phyloP scores from a whole-genome alignment of 164 flowering plant genomes.

The Cinnamomum micranthum region DNA sequence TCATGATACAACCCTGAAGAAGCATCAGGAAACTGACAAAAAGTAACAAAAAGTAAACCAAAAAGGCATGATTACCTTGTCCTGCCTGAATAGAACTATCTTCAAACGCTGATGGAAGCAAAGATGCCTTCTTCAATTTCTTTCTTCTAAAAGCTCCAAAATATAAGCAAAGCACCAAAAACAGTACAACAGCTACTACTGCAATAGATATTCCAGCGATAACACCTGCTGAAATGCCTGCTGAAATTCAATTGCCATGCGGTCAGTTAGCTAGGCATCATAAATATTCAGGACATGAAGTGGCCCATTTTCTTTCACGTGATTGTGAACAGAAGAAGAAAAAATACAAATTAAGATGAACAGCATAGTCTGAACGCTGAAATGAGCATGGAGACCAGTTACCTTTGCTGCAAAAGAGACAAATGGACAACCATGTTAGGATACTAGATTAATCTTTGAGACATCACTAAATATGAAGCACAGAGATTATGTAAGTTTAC shows the following conservation, averaged over 20 bases:
- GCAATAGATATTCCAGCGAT: constrained; percentile 63
- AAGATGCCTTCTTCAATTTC: constrained; percentile 30
- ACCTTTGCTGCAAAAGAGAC: constrained; percentile 52
- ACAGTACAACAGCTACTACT: constrained; percentile 29
- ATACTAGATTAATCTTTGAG: neutral
- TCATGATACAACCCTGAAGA: neutral
- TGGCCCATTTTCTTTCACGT: constrained; percentile 6
- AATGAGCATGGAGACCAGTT: constrained; percentile 19
- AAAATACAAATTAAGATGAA: constrained; percentile 2
- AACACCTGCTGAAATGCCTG: constrained; percentile 59
- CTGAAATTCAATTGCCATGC: constrained; percentile 16
- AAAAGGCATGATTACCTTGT: neutral
- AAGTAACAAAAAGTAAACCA: neutral
- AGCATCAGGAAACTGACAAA: neutral
- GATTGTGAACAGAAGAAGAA: neutral
- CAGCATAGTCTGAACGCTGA: neutral
- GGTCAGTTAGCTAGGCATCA: constrained; percentile 2
- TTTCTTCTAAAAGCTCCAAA: constrained; percentile 41
- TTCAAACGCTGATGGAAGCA: constrained; percentile 29
- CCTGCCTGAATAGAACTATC: constrained; percentile 21
- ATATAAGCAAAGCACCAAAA: constrained; percentile 36
- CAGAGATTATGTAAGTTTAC: constrained; percentile 22
- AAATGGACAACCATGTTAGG: constrained; percentile 13
- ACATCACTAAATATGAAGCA: neutral
- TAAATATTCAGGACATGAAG: constrained; percentile 12